A percentile compares a stretch with the other conserved stretches of the same genome.
phyloP scores from a whole-genome alignment of 2,329 filamentous ascomycete species.

The Gnomoniopsis sp. region DNA sequence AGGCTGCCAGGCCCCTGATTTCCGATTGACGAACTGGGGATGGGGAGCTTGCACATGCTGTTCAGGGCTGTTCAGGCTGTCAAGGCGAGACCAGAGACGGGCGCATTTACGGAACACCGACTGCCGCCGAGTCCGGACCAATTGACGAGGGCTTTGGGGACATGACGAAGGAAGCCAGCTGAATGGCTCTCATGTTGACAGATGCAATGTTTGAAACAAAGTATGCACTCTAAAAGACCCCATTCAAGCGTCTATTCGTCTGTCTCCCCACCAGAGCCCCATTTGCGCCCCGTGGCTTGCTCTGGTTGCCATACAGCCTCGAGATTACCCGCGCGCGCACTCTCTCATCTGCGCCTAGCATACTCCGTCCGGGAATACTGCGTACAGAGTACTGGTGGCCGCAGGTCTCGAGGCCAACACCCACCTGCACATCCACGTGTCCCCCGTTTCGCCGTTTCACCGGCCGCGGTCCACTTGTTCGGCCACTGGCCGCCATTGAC shows the following conservation, averaged over 20 bases:
- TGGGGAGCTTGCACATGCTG: neutral
- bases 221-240: no score
- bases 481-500: neutral
- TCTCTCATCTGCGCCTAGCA: no score
- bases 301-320: neutral
- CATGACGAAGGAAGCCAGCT: no score
- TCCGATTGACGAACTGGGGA: neutral
- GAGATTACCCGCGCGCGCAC: neutral
- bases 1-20: neutral
- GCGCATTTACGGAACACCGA: neutral
- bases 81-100: neutral
- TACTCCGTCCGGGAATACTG: no score
- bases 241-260: no score
- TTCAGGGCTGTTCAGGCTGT: neutral
- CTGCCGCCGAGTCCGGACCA: no score
- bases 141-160: no score
- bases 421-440: neutral
- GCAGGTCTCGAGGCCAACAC: neutral
- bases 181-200: no score
- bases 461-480: neutral
- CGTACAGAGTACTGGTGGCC: neutral
- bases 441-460: conserved; percentile 2
- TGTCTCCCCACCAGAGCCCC: no score
- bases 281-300: neutral
- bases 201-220: no score